A percentile compares a stretch with the other conserved stretches of the same genome.
phyloP scores from a whole-genome alignment of 495 filamentous ascomycete genomes.

The Neurospora sp. region DNA sequence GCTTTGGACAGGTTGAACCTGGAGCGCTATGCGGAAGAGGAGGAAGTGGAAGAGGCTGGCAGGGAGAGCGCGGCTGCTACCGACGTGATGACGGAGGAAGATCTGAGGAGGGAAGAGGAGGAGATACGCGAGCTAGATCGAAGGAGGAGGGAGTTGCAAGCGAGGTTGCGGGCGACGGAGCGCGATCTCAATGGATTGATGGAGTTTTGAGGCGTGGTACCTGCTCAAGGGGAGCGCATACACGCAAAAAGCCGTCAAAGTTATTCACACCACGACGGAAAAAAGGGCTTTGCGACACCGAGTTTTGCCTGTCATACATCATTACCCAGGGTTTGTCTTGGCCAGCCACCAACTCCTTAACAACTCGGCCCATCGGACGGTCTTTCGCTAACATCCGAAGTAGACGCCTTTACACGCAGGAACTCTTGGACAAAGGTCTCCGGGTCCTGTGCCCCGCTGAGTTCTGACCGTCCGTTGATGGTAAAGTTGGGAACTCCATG shows the following conservation, averaged over 20 bases:
- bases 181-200: conserved; percentile 61
- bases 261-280: background rate
- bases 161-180: conserved; percentile 69
- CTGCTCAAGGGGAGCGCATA: background rate
- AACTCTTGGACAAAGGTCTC: conserved; percentile 48
- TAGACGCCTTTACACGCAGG: conserved; percentile 33
- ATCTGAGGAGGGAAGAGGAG: conserved; percentile 65
- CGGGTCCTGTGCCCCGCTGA: conserved; percentile 57
- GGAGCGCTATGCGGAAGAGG: conserved; percentile 35
- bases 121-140: conserved; percentile 67
- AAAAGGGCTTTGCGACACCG: background rate
- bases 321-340: background rate
- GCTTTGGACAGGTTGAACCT: conserved; percentile 65
- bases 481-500: conserved; percentile 68
- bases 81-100: conserved; percentile 58
- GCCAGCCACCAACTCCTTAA: background rate
- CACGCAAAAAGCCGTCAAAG: background rate
- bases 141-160: conserved; percentile 68
- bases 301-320: background rate
- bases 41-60: conserved; percentile 34
- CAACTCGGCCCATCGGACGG: conserved; percentile 2
- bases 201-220: conserved; percentile 17
- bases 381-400: conserved; percentile 7
- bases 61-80: conserved; percentile 27
- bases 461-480: conserved; percentile 49